A percentile compares a stretch with the other conserved stretches of the same genome.
Conservation (phyloP, 495 filamentous ascomycete species). For the Hypomontagnella monticulosa region DNA sequence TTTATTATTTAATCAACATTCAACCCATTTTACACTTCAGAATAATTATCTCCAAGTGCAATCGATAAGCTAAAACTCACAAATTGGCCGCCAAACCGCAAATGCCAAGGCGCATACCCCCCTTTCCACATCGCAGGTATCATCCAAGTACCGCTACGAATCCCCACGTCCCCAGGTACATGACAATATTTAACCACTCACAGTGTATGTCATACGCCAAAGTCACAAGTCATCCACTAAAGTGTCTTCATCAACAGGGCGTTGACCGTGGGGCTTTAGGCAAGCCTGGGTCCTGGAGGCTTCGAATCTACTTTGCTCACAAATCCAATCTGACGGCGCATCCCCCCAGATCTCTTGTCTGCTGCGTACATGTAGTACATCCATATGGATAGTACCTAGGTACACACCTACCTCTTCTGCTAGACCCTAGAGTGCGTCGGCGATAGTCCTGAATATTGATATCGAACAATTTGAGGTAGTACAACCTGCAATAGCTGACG, state of each 20-base stretch:
- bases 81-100: not conserved
- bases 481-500: not conserved
- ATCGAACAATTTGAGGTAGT: not conserved
- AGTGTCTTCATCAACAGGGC: slow-evolving; percentile 32
- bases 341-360: not conserved
- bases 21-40: not conserved
- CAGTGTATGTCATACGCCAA: slow-evolving; percentile 40
- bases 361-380: no score
- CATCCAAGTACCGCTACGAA: slow-evolving; percentile 31
- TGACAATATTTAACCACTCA: slow-evolving; percentile 25
- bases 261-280: slow-evolving; percentile 11
- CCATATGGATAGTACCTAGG: slow-evolving; percentile 9
- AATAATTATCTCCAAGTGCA: not conserved
- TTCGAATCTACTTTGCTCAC: slow-evolving; percentile 22
- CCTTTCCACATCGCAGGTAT: not conserved
- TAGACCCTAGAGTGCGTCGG: no score
- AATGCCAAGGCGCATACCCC: no score
- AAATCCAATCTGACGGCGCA: slow-evolving; percentile 30
- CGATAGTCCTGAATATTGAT: no score
- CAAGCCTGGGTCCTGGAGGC: no score
- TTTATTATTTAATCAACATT: not conserved
- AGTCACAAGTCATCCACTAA: slow-evolving; percentile 42
- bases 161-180: slow-evolving; percentile 30
- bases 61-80: slow-evolving; percentile 11
- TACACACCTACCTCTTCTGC: not conserved